These are phyloP conservation scores for Claviceps sp. DNA, from an alignment of 2,329 filamentous ascomycete species.

Conservation along the genomic window DNA sequence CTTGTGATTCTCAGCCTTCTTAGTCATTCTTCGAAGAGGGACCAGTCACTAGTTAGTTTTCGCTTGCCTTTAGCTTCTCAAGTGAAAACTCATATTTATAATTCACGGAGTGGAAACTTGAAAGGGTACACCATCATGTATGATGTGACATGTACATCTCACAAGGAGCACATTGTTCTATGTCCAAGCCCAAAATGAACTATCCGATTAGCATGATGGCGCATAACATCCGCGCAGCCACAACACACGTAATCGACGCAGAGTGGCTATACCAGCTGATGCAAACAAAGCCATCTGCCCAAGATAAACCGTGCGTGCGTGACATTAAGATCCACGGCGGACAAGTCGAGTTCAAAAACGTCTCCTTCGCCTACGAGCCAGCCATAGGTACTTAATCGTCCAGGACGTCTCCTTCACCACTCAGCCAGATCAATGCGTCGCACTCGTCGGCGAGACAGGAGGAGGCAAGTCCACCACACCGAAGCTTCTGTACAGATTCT, in stretches of 20 bases:
- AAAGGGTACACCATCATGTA: too few species aligned
- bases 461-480: conserved; percentile 49
- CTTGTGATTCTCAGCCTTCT: too few species aligned
- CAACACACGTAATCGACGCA: conserved; percentile 44
- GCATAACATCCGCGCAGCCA: conserved; percentile 13
- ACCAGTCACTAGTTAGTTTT: too few species aligned
- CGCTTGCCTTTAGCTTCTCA: too few species aligned
- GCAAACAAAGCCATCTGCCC: conserved; percentile 19
- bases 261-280: conserved; percentile 46
- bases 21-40: too few species aligned
- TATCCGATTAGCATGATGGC: conserved; percentile 24
- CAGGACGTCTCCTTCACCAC: conserved; percentile 34
- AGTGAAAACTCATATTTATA: too few species aligned
- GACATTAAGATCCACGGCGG: conserved; percentile 24
- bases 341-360: conserved; percentile 38
- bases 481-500: conserved; percentile 47
- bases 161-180: too few species aligned
- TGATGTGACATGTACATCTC: too few species aligned
- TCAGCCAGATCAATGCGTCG: conserved; percentile 40
- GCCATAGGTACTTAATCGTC: conserved; percentile 42
- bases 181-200: conserved; percentile 9
- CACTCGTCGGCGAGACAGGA: conserved; percentile 49
- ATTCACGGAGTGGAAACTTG: too few species aligned
- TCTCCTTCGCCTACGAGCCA: conserved; percentile 41
- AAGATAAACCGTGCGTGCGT: too few species aligned